Conservation (phyloP, 2,329 filamentous ascomycete genomes). For the Aspergillus sergii region DNA sequence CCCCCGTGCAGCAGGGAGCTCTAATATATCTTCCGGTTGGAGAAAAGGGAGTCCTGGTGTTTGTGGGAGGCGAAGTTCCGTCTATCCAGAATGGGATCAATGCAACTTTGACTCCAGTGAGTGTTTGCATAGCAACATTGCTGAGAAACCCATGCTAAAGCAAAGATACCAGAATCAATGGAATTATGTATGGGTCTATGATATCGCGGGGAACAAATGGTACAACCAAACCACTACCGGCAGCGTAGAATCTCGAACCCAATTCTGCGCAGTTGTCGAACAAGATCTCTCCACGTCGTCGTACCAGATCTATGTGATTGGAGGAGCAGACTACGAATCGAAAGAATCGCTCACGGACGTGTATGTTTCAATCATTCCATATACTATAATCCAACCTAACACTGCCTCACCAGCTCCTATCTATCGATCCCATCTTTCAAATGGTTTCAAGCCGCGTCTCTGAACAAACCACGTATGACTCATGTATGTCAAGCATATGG, state of each 20-base stretch:
- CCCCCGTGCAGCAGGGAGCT: conserved; percentile 15
- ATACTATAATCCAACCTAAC: background rate
- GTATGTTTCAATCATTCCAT: background rate
- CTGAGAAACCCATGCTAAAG: background rate
- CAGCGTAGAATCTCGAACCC: conserved; percentile 14
- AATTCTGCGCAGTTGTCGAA: conserved; percentile 19
- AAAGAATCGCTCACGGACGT: conserved; percentile 11
- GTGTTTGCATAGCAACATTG: background rate
- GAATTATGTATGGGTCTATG: conserved; percentile 18
- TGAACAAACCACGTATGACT: conserved; percentile 16
- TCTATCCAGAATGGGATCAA: conserved; percentile 16
- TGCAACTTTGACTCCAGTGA: conserved; percentile 12
- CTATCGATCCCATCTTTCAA: conserved; percentile 22
- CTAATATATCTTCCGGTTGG: conserved; percentile 16
- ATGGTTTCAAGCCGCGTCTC: conserved; percentile 16
- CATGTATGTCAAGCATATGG: conserved; percentile 16
- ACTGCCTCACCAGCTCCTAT: conserved; percentile 11
- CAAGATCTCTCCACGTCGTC: conserved; percentile 14
- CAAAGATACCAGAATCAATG: conserved; percentile 13
- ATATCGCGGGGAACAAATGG: conserved; percentile 18
- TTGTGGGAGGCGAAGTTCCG: conserved; percentile 20
- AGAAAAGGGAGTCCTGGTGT: conserved; percentile 15
- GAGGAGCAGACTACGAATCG: conserved; percentile 15
- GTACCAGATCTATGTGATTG: conserved; percentile 19
- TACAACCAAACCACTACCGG: conserved; percentile 22